Evolutionary conservation across 192 early-diverging fungal species (phyloP).

Genomic region (Coemansia sp.): DNA sequence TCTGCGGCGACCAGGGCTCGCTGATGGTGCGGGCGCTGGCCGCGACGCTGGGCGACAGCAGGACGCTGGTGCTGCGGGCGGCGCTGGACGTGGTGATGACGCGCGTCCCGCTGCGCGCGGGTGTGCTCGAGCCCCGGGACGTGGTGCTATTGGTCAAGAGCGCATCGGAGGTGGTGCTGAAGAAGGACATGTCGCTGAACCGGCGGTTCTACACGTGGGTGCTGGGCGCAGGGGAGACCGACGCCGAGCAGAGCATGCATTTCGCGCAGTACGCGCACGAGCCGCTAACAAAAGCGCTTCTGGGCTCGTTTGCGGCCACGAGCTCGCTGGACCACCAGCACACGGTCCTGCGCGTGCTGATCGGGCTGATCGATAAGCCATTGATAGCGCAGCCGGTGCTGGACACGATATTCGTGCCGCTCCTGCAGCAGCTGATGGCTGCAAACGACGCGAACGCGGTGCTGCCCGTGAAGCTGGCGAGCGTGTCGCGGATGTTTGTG

Average conservation of each 20-base stretch:
- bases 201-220: constrained; percentile 91
- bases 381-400: constrained; percentile 79
- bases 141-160: constrained; percentile 64
- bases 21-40: constrained; percentile 77
- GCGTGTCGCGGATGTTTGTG: constrained; percentile 85
- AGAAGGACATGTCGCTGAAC: constrained; percentile 94
- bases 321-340: constrained; percentile 32
- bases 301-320: constrained; percentile 54
- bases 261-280: constrained; percentile 57
- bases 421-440: constrained; percentile 64
- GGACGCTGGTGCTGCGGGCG: constrained; percentile 78
- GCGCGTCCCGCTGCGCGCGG: constrained; percentile 32
- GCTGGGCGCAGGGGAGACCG: constrained; percentile 55
- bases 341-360: constrained; percentile 73
- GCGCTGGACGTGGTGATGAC: constrained; percentile 79
- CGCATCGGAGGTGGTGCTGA: constrained; percentile 76
- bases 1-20: constrained; percentile 64
- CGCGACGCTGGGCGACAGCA: constrained; percentile 67
- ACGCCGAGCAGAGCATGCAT: constrained; percentile 54
- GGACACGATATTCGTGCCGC: constrained; percentile 67
- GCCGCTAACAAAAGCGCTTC: constrained; percentile 56
- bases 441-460: constrained; percentile 30
- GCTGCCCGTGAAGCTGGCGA: constrained; percentile 59
- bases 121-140: constrained; percentile 64
- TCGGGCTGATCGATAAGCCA: constrained; percentile 83